A percentile compares a stretch with the other conserved stretches of the same genome.
Conservation (phyloP, 148 eudicot species). For the Chenopodium album region DNA sequence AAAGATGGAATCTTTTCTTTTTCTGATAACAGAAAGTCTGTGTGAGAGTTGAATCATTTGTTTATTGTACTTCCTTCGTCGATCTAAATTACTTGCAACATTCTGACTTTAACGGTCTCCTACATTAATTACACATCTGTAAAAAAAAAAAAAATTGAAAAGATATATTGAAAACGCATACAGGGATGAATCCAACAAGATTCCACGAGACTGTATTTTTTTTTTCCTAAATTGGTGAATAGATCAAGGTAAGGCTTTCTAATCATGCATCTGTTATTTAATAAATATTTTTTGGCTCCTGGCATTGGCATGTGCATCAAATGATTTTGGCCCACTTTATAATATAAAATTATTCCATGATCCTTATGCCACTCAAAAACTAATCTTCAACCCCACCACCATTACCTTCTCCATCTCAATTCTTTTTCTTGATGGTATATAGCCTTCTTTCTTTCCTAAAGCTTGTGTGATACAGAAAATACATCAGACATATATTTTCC, state of each 20-base stretch:
- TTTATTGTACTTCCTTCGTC: background rate
- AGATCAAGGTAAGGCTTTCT: constrained; percentile 24
- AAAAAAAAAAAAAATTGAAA: too few species aligned
- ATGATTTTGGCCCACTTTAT: constrained; percentile 57
- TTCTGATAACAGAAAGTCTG: constrained; percentile 6
- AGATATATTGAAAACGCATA: too few species aligned
- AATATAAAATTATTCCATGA: constrained; percentile 33
- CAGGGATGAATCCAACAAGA: background rate
- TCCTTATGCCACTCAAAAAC: constrained; percentile 29
- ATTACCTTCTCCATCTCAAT: constrained; percentile 17
- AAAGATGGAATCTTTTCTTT: constrained; percentile 46
- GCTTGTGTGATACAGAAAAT: background rate
- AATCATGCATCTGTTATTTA: constrained; percentile 9
- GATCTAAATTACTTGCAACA: too few species aligned
- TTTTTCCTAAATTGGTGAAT: background rate
- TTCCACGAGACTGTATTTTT: too few species aligned
- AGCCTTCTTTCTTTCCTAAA: constrained; percentile 13
- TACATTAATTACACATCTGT: too few species aligned
- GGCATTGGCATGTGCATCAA: constrained; percentile 85
- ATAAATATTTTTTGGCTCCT: constrained; percentile 25
- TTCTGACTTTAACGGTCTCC: background rate
- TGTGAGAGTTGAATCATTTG: constrained; percentile 24
- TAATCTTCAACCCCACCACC: constrained; percentile 32
- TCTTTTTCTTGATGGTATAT: constrained; percentile 23
- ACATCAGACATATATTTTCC: too few species aligned